These are phyloP conservation scores for Simmondsia chinensis DNA, from an alignment of 148 eudicot genomes.

Conservation along the genomic window DNA sequence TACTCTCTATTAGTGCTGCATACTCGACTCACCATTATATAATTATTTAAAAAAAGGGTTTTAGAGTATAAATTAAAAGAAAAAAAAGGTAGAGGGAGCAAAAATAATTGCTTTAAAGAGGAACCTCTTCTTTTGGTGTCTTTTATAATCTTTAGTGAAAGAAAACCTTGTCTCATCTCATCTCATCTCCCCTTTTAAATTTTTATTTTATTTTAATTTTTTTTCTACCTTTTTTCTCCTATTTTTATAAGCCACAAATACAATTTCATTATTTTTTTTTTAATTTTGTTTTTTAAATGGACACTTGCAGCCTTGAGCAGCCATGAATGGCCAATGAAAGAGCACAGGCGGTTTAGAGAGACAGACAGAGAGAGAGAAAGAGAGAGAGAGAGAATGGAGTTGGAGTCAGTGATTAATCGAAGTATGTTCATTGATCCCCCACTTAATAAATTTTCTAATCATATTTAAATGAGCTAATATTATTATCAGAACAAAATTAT, in stretches of 20 bases:
- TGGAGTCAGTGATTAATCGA: conserved; percentile 71
- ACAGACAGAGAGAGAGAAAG: conserved; percentile 28
- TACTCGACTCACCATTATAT: too few relatives aligned
- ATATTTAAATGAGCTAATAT: too few relatives aligned
- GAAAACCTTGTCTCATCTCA: conserved; percentile 10
- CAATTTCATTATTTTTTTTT: too few relatives aligned
- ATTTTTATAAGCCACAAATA: too few relatives aligned
- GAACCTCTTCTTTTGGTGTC: conserved; percentile 13
- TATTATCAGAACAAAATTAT: too few relatives aligned
- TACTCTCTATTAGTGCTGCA: too few relatives aligned
- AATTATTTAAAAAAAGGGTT: too few relatives aligned
- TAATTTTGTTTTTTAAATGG: too few relatives aligned
- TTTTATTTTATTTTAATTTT: too few relatives aligned
- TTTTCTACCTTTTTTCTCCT: too few relatives aligned
- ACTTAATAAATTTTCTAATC: too few relatives aligned
- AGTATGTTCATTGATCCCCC: conserved; percentile 53
- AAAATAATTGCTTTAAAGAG: conserved; percentile 6
- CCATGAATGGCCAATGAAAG: conserved; percentile 39
- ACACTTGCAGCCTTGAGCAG: too few relatives aligned
- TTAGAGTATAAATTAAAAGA: conserved; percentile 1
- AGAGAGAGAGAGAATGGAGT: conserved; percentile 54
- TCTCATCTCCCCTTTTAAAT: neutral
- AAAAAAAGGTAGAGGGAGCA: conserved; percentile 11
- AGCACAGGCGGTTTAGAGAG: conserved; percentile 53
- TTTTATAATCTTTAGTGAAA: conserved; percentile 12